Base-by-base conservation (phyloP, 305 asterid genomes). In the Fraxinus ornus region DNA sequence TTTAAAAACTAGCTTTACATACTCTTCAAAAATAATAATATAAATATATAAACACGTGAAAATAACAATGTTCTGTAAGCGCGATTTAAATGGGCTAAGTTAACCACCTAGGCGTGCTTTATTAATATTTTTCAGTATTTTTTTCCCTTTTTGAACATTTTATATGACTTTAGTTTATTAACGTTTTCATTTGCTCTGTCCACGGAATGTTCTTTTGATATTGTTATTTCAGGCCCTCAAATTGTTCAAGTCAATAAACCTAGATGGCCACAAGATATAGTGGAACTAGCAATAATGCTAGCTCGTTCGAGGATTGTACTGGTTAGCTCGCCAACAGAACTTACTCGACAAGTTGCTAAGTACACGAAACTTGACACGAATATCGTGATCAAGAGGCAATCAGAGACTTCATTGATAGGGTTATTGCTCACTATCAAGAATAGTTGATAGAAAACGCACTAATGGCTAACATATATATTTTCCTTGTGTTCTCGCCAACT, bases 291-390 rank as follows among this genome's bases (percentile, higher is more conserved):
- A 21, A 10, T 26, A 57, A 47, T 39, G 79, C 47, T 39, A 39
- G 33, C 57, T 33, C 79, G 0, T 87, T 87, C 24, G 77, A 52
- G 79, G 35, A 41, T 0, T 87, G 78, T 39, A 60, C 26, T 86
- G 89, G 90, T 5, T 79, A 35, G 44, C 15, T 24, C 77, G 86
- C 9, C 89, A 88, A 39, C 79, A 82, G 17, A 71, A 55, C 21
- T 39, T 76, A 0, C 77, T 83, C 3, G 21, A 88, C 49, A 83
- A 84, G 75, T 82, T 88, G 7, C 9, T 77, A 10, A 24, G 57
- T 24, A 84, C 79, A 8, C 64, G 75, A 83, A 6, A 70, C 78
- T 26, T 17, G 35, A 7, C 9, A 39, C 15, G 75, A 47, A 1
- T 12, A 44, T n/a, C 64, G 62, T 9, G 81, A 75, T 22, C 71